Evolutionary conservation across 805 yeast genomes (phyloP).

Genomic region (Candida ovalis): DNA sequence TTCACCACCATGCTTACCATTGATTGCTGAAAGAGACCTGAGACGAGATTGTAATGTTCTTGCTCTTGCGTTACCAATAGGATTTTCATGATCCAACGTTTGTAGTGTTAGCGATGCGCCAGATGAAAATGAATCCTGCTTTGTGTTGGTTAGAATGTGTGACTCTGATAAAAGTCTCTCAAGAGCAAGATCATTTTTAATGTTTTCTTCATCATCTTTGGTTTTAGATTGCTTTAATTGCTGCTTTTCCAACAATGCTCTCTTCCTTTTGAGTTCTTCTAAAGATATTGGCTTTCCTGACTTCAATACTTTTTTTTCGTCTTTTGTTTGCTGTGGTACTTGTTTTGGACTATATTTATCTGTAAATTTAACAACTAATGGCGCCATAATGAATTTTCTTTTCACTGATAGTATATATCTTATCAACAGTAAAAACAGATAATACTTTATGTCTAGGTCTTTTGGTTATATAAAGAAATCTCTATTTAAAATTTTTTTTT

Average conservation of each 20-base stretch:
- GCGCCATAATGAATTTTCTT: constrained; percentile 25
- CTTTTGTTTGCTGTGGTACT: constrained; percentile 35
- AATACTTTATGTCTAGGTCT: not conserved
- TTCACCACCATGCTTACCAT: constrained; percentile 35
- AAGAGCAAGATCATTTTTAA: constrained; percentile 67
- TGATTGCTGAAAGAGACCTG: constrained; percentile 41
- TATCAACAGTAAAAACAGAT: too few species aligned
- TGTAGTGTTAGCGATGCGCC: constrained; percentile 68
- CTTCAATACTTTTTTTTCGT: constrained; percentile 49
- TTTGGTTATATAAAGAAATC: not conserved
- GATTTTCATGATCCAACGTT: constrained; percentile 57
- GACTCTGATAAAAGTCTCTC: constrained; percentile 71
- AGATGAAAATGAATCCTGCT: constrained; percentile 42
- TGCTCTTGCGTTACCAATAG: constrained; percentile 66
- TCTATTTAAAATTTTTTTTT: not conserved
- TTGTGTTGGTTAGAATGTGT: constrained; percentile 49
- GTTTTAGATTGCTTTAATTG: constrained; percentile 24
- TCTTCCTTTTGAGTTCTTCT: constrained; percentile 34
- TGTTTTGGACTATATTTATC: constrained; percentile 30
- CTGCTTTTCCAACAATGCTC: constrained; percentile 31
- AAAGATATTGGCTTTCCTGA: constrained; percentile 61
- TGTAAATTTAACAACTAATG: constrained; percentile 46
- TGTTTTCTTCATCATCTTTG: constrained; percentile 46
- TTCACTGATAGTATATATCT: too few species aligned
- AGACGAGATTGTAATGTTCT: constrained; percentile 61